Conservation (phyloP, 1,284 basidiomycete species). For the Moniliella sp. region DNA sequence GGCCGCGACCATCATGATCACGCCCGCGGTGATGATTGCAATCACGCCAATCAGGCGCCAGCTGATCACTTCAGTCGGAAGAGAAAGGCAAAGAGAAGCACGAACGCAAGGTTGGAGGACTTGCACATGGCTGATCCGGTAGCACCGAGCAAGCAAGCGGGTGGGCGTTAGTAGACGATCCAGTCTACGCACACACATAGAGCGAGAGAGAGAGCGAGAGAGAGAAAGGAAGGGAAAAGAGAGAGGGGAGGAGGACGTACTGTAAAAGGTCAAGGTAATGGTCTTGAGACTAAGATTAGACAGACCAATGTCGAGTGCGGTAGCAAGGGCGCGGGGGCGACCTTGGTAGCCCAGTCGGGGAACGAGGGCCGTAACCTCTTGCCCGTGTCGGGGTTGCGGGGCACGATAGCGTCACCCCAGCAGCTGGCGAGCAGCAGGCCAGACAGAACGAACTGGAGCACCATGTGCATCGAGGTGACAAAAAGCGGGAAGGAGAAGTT, state of each 20-base stretch:
- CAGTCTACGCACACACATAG: too few relatives aligned
- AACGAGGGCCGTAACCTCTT: slow-evolving; percentile 41
- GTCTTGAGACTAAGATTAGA: slow-evolving; percentile 78
- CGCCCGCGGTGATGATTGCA: slow-evolving; percentile 63
- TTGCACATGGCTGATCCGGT: slow-evolving; percentile 95
- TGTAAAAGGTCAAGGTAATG: slow-evolving; percentile 91
- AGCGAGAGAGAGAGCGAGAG: too few relatives aligned
- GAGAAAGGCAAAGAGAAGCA: slow-evolving; percentile 46
- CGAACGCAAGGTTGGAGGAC: slow-evolving; percentile 59
- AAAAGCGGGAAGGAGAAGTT: slow-evolving; percentile 80
- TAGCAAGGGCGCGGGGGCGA: slow-evolving; percentile 67
- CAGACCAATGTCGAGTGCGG: slow-evolving; percentile 75
- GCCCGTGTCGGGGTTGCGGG: slow-evolving; percentile 6
- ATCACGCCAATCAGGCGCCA: slow-evolving; percentile 68
- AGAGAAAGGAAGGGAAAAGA: too few relatives aligned
- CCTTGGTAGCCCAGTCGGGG: slow-evolving; percentile 60
- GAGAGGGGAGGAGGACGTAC: too few relatives aligned
- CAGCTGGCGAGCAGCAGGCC: slow-evolving; percentile 47
- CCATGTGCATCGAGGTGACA: slow-evolving; percentile 75
- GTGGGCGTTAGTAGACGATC: too few relatives aligned
- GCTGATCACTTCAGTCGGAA: slow-evolving; percentile 67
- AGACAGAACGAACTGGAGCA: slow-evolving; percentile 63
- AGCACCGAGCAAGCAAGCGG: too few relatives aligned
- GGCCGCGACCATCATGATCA: slow-evolving; percentile 76
- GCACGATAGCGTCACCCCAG: not conserved